These are phyloP conservation scores for Apiospora arundinis DNA, from an alignment of 2,329 filamentous ascomycete genomes.

Conservation along the genomic window DNA sequence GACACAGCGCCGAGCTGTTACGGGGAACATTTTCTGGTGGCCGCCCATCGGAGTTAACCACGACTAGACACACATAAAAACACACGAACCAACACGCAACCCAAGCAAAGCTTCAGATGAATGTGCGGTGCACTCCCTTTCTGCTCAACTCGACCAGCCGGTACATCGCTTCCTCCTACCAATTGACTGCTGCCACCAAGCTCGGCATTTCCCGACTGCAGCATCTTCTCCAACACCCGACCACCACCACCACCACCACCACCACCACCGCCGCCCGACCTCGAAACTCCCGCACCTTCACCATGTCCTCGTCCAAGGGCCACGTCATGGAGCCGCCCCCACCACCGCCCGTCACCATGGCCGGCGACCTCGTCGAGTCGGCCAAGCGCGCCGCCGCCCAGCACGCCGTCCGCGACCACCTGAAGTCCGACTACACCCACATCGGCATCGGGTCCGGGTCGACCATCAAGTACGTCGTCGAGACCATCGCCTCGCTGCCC, in stretches of 20 bases:
- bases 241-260: too few relatives aligned
- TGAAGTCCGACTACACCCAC: slow-evolving; percentile 65
- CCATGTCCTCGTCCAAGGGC: background rate
- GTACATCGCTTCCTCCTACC: background rate
- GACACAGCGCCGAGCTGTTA: too few relatives aligned
- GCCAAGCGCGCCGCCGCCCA: slow-evolving; percentile 79
- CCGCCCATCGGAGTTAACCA: slow-evolving; percentile 3
- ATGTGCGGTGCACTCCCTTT: background rate
- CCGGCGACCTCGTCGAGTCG: slow-evolving; percentile 35
- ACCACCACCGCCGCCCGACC: background rate
- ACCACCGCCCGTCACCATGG: slow-evolving; percentile 25
- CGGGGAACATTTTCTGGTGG: background rate
- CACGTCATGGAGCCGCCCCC: slow-evolving; percentile 25
- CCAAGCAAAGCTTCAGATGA: slow-evolving; percentile 14
- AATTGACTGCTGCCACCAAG: background rate
- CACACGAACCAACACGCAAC: background rate
- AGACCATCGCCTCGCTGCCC: slow-evolving; percentile 73
- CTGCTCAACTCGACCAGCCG: background rate
- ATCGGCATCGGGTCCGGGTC: slow-evolving; percentile 82
- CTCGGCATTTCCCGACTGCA: background rate
- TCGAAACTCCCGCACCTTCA: background rate
- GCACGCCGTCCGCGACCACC: slow-evolving; percentile 76
- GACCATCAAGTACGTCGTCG: slow-evolving; percentile 84
- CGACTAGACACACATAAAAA: background rate
- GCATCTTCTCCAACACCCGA: background rate